Conservation (phyloP, 306 rosid species). For the Glycine latifolia region DNA sequence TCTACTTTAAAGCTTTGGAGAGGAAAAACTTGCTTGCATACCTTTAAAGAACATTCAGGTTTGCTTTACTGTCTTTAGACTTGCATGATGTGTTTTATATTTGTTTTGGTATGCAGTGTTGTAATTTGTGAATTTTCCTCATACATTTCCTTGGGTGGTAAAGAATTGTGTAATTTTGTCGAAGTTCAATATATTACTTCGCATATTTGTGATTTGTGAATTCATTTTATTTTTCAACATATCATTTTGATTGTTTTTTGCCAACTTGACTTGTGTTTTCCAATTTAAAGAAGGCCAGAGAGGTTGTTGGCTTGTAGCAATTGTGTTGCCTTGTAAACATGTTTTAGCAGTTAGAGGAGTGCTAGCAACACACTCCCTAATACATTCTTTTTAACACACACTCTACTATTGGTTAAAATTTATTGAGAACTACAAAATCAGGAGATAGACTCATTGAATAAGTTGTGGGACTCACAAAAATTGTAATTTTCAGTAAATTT, state of each 20-base stretch:
- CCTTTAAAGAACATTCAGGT: conserved; percentile 94
- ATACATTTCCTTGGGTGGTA: conserved; percentile 27
- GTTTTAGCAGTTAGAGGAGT: not conserved
- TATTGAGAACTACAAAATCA: no score
- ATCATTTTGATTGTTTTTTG: conserved; percentile 28
- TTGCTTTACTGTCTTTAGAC: conserved; percentile 39
- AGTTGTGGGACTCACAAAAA: no score
- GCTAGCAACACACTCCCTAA: no score
- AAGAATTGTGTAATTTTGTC: conserved; percentile 28
- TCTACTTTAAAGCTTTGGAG: conserved; percentile 87
- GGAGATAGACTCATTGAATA: no score
- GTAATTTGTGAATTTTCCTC: not conserved
- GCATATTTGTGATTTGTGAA: conserved; percentile 19
- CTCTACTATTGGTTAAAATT: no score
- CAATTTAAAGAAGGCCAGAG: conserved; percentile 25
- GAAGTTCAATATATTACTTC: conserved; percentile 27
- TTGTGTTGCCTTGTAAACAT: conserved; percentile 25
- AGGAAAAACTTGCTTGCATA: conserved; percentile 78
- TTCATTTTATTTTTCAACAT: conserved; percentile 30
- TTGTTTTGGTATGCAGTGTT: not conserved
- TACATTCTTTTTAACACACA: no score
- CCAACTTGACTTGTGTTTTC: not conserved
- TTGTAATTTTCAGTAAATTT: no score
- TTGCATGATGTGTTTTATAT: not conserved
- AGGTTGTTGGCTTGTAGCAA: not conserved